A percentile compares a stretch with the other conserved stretches of the same genome.
phyloP scores from a whole-genome alignment of 2,329 filamentous ascomycete genomes.

The Scedosporium dehoogii region DNA sequence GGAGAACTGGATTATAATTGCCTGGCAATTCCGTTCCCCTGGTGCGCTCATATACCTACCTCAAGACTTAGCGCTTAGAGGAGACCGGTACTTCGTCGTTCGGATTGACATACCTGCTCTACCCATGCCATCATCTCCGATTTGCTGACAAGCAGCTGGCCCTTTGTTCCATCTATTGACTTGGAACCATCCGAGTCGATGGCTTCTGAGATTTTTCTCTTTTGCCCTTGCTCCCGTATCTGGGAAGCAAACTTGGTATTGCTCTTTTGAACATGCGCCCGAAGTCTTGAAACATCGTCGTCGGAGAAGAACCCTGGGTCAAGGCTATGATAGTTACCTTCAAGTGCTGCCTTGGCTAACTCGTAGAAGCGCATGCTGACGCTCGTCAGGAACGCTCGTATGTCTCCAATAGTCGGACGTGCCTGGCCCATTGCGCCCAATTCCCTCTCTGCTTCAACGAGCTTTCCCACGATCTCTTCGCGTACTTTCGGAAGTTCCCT shows the following conservation, averaged over 20 bases:
- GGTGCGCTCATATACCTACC: conserved; percentile 7
- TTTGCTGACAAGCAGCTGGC: neutral
- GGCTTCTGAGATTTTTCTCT: neutral
- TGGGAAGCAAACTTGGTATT: conserved; percentile 15
- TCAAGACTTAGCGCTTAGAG: neutral
- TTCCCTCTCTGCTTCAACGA: conserved; percentile 9
- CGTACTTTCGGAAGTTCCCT: conserved; percentile 18
- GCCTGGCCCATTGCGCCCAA: conserved; percentile 10
- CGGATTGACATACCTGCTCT: conserved; percentile 6
- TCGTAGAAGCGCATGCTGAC: conserved; percentile 16
- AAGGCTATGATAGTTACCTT: conserved; percentile 13
- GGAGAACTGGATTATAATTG: conserved; percentile 9
- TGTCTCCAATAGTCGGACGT: conserved; percentile 10
- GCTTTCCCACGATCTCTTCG: conserved; percentile 13
- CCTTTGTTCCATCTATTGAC: neutral
- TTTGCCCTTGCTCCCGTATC: conserved; percentile 8
- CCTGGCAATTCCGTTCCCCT: conserved; percentile 12
- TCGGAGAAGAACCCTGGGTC: conserved; percentile 12
- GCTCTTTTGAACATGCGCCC: conserved; percentile 15
- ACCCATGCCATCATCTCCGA: conserved; percentile 8
- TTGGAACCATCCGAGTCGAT: neutral
- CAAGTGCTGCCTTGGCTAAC: conserved; percentile 15
- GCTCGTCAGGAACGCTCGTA: conserved; percentile 13
- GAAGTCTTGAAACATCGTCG: conserved; percentile 13
- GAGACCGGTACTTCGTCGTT: neutral